These are phyloP conservation scores for Simmondsia chinensis DNA, from an alignment of 148 eudicot genomes.

Conservation along the genomic window DNA sequence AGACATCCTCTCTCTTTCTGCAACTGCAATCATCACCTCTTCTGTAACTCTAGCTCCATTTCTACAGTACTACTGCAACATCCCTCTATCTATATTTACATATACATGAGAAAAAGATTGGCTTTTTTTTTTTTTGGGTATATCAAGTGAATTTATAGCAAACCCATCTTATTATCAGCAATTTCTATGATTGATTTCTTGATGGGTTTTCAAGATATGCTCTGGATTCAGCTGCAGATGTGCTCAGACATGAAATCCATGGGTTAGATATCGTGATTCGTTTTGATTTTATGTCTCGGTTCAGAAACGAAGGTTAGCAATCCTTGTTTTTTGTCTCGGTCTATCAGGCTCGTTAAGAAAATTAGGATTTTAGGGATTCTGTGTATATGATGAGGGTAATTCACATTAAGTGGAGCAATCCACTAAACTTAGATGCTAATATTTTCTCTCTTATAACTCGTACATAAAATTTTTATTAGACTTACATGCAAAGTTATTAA, in stretches of 20 bases:
- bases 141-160: background rate
- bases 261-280: conserved; percentile 32
- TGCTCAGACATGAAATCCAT: conserved; percentile 36
- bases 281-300: too few species aligned
- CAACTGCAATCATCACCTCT: conserved; percentile 33
- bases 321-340: too few species aligned
- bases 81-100: conserved; percentile 8
- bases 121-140: background rate
- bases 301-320: too few species aligned
- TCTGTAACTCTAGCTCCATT: conserved; percentile 11
- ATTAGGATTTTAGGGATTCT: too few species aligned
- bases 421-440: too few species aligned
- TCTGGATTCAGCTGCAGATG: conserved; percentile 15
- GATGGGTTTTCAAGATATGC: background rate
- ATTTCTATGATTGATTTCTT: conserved; percentile 10
- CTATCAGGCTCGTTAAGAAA: too few species aligned
- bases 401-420: too few species aligned
- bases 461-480: too few species aligned
- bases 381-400: too few species aligned
- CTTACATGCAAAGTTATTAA: too few species aligned
- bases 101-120: conserved; percentile 6
- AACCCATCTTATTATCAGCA: conserved; percentile 11
- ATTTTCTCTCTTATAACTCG: too few species aligned
- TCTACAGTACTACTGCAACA: conserved; percentile 2
- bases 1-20: conserved; percentile 13